phyloP scores from a whole-genome alignment of 768 basidiomycete genomes.

The Leccinum disarticulatum region DNA sequence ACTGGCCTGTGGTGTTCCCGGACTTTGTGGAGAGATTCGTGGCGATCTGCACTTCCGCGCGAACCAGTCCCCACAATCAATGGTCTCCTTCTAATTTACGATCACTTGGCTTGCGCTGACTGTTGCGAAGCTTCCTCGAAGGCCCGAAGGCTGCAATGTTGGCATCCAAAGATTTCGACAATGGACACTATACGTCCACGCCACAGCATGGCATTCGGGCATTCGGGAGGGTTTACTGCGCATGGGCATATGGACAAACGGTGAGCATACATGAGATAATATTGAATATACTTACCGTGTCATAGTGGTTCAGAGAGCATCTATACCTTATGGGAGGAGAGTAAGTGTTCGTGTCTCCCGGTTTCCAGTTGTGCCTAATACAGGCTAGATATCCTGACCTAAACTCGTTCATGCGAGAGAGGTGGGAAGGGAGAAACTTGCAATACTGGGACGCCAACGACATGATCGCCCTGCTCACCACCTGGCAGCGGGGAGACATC shows the following conservation, averaged over 20 bases:
- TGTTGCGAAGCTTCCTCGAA: slow-evolving; percentile 52
- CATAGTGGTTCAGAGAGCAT: slow-evolving; percentile 57
- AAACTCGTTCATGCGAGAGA: slow-evolving; percentile 47
- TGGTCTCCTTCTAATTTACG: slow-evolving; percentile 35
- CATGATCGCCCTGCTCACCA: slow-evolving; percentile 47
- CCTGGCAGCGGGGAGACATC: slow-evolving; percentile 55
- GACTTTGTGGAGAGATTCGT: slow-evolving; percentile 50
- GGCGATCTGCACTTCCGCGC: slow-evolving; percentile 52
- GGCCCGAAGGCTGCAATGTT: slow-evolving; percentile 55
- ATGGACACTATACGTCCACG: slow-evolving; percentile 49
- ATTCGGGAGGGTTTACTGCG: slow-evolving; percentile 57
- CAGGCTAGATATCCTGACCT: slow-evolving; percentile 45
- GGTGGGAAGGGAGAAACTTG: slow-evolving; percentile 49
- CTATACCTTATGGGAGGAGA: slow-evolving; percentile 42
- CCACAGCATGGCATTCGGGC: slow-evolving; percentile 55
- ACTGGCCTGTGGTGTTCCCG: slow-evolving; percentile 59
- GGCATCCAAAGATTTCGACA: slow-evolving; percentile 54
- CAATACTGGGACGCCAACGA: slow-evolving; percentile 56
- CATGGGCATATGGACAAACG: slow-evolving; percentile 61
- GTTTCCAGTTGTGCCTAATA: neutral
- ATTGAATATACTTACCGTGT: slow-evolving; percentile 1
- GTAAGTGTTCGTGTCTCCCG: slow-evolving; percentile 26
- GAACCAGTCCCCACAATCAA: slow-evolving; percentile 56
- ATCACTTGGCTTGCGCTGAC: neutral
- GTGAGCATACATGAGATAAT: slow-evolving; percentile 30